Evolutionary conservation across 371 early-diverging fungal species (phyloP).

Genomic region (Coemansia sp.): DNA sequence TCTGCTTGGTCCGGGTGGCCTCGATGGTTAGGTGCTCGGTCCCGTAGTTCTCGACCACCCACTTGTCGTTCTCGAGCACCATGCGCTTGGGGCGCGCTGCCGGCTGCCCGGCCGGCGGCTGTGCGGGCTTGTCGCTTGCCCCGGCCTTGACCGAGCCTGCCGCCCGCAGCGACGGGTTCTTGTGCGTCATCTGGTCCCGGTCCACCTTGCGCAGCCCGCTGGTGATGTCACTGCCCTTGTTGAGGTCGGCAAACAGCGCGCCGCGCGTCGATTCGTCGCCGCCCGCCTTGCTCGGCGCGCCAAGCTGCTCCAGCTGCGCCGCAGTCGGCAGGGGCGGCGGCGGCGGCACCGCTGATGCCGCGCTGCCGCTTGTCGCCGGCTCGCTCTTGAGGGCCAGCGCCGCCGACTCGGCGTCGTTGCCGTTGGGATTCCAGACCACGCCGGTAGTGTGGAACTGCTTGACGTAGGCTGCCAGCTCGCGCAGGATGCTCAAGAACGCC

Average conservation of each 20-base stretch:
- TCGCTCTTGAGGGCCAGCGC: constrained; percentile 45
- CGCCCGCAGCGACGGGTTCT: constrained; percentile 85
- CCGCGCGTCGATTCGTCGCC: constrained; percentile 48
- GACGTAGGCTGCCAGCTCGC: constrained; percentile 78
- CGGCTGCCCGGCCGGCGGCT: background rate
- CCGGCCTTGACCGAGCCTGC: constrained; percentile 50
- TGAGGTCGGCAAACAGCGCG: constrained; percentile 85
- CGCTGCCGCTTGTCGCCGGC: constrained; percentile 57
- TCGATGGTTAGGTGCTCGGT: constrained; percentile 69
- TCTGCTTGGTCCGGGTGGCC: constrained; percentile 79
- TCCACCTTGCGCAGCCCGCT: constrained; percentile 89
- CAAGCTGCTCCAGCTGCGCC: background rate
- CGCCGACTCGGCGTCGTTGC: constrained; percentile 31
- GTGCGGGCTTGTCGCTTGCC: constrained; percentile 5
- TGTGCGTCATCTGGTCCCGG: constrained; percentile 94
- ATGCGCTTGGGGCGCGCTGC: constrained; percentile 42
- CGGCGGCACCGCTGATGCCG: constrained; percentile 70
- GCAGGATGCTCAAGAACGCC: constrained; percentile 65
- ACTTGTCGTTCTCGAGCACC: constrained; percentile 86
- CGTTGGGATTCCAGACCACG: constrained; percentile 85
- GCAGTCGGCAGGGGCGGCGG: constrained; percentile 57
- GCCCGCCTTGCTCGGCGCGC: background rate
- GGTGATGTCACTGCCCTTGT: constrained; percentile 78
- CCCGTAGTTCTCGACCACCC: constrained; percentile 81
- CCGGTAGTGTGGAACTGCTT: constrained; percentile 90